Base-by-base conservation (phyloP, 1,139 yeast species). In the Saccharomycopsis hybrid region DNA sequence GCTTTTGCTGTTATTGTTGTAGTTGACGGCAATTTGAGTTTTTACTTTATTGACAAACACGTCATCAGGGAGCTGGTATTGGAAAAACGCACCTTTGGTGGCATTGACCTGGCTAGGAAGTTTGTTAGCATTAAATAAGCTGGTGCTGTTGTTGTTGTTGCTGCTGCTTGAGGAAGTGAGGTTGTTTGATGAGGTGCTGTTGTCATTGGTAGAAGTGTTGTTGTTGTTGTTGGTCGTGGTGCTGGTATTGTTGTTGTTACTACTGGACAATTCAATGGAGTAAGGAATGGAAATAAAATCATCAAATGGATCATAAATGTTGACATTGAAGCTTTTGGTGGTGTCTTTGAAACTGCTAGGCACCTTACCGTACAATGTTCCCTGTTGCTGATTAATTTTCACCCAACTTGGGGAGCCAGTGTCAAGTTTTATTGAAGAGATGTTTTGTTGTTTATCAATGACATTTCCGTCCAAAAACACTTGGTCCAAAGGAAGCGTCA, bases 371-470 rank as follows among this genome's bases (percentile, higher is more conserved):
- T 67, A 60, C 43, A 67, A 55, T 7, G 71, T 64, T 52, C 65
- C 70, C 50, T 72, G 62, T 39, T 68, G 59, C 48, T 66, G 61
- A 58, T 74, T 66, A 35, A 85, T 68, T 4, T 66, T 54, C 36
- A 85, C 72, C 83, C 92, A 89, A 33, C 66, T 61, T 11, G 90
- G 89, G 46, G 80, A 75, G 52, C 71, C 67, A 31, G 68, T 62
- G 27, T 74, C 68, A 30, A 79, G 59, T 11, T 64, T 58, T 4
- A 85, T 76, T 4, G 70, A 59, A 1, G 85, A 76, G 48, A 90
- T 74, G 59, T 88, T 80, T 2, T 68, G 66, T 4, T 62, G 52
- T 4, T 69, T 48, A 9, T n/a, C 7, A 43, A 89, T 75, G 1
- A 66, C 57, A 1, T 57, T 53, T 27, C 78, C 81, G 64, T 92